These are phyloP conservation scores for Porodaedalea pini DNA, from an alignment of 1,284 basidiomycete species.

Conservation along the genomic window DNA sequence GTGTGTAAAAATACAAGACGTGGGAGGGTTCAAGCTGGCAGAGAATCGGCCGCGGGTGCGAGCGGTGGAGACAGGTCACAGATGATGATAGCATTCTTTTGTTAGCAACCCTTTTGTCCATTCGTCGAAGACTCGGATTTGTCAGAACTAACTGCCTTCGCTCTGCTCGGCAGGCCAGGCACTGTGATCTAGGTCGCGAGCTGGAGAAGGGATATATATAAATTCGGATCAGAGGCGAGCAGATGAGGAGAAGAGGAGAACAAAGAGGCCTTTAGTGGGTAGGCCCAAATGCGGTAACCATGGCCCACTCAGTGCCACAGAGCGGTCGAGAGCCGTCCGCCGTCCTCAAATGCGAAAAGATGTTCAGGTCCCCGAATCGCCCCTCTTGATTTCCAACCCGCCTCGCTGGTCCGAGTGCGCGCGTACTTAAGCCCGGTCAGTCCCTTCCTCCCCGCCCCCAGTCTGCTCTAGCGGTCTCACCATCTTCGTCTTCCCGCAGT, in stretches of 20 bases:
- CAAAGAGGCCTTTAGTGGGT: slow-evolving; percentile 2
- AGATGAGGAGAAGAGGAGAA: not conserved
- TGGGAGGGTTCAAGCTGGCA: too few relatives aligned
- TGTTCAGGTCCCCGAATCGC: not conserved
- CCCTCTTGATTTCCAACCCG: not conserved
- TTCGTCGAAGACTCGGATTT: too few relatives aligned
- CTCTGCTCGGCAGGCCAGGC: not conserved
- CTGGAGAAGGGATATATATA: not conserved
- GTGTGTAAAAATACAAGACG: too few relatives aligned
- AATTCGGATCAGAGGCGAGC: not conserved
- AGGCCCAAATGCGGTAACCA: not conserved
- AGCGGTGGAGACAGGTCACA: too few relatives aligned
- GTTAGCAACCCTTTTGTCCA: too few relatives aligned
- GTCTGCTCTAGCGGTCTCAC: slow-evolving; percentile 9
- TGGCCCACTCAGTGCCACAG: not conserved
- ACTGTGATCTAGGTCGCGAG: not conserved
- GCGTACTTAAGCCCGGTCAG: not conserved
- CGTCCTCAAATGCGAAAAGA: not conserved
- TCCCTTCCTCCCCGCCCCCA: not conserved
- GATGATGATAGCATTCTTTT: too few relatives aligned
- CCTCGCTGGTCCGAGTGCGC: slow-evolving; percentile 11
- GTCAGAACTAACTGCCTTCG: not conserved
- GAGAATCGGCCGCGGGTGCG: too few relatives aligned
- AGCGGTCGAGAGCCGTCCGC: not conserved
- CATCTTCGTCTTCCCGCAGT: not conserved